A percentile compares a stretch with the other conserved stretches of the same genome.
Evolutionary conservation across 306 rosid species (phyloP).

Genomic region (Cicer yamashitae): DNA sequence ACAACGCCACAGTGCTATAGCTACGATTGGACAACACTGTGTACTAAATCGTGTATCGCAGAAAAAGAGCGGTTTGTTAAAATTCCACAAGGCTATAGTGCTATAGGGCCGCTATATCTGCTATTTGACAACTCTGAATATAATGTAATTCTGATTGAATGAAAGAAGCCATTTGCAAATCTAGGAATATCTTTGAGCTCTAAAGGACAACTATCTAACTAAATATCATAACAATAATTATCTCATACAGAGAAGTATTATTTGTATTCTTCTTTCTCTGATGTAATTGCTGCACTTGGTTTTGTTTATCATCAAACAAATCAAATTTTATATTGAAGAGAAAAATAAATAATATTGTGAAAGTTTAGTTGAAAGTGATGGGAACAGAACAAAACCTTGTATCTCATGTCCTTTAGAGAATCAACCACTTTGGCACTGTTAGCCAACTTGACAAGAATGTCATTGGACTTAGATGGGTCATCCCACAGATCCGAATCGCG

Average conservation of each 20-base stretch:
- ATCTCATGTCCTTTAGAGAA: conserved; percentile 76
- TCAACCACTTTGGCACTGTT: conserved; percentile 73
- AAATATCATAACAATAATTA: conserved; percentile 1
- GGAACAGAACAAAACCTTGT: conserved; percentile 60
- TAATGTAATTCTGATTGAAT: conserved; percentile 26
- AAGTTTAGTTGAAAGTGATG: conserved; percentile 7
- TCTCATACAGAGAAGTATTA: conserved; percentile 12
- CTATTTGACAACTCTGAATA: not conserved
- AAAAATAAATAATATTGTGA: not conserved
- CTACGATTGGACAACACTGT: too few relatives aligned
- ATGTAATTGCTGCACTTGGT: not conserved
- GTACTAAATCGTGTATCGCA: too few relatives aligned
- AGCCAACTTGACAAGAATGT: conserved; percentile 76
- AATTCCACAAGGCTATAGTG: too few relatives aligned
- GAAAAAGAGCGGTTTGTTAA: too few relatives aligned
- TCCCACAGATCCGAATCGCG: conserved; percentile 79
- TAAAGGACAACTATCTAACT: conserved; percentile 20
- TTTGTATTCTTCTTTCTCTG: conserved; percentile 9
- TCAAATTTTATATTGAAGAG: not conserved
- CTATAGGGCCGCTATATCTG: too few relatives aligned
- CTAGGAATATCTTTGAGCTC: conserved; percentile 25
- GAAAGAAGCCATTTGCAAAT: conserved; percentile 34
- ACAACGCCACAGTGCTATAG: too few relatives aligned
- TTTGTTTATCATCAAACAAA: conserved; percentile 12
- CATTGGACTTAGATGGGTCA: conserved; percentile 70